phyloP scores from a whole-genome alignment of 306 rosid species.

The Ormosia semicastrata region DNA sequence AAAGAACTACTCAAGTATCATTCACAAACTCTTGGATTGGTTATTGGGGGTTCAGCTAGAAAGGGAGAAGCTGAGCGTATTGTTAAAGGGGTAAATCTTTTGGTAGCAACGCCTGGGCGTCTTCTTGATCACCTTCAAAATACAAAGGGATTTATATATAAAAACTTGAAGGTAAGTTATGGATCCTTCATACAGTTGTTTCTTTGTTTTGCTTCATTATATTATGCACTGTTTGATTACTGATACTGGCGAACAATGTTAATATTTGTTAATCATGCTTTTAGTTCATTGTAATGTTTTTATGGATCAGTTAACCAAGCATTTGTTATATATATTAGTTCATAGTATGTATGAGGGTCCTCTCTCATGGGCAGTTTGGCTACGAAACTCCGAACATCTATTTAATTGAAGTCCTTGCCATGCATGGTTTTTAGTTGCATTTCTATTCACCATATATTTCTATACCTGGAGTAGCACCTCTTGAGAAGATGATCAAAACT shows the following conservation, averaged over 20 bases:
- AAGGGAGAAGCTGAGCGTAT: slow-evolving; percentile 87
- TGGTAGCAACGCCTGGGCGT: slow-evolving; percentile 96
- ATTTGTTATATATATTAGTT: not conserved
- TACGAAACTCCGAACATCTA: not conserved
- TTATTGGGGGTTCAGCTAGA: slow-evolving; percentile 86
- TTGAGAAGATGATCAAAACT: not conserved
- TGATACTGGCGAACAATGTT: not conserved
- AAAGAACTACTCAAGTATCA: slow-evolving; percentile 86
- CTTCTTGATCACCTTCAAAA: slow-evolving; percentile 92
- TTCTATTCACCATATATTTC: not conserved
- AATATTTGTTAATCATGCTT: not conserved
- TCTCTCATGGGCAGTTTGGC: not conserved
- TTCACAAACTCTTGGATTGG: slow-evolving; percentile 83
- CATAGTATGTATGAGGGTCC: not conserved
- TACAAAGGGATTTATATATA: slow-evolving; percentile 76
- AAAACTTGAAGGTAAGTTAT: slow-evolving; percentile 64
- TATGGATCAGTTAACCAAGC: not conserved
- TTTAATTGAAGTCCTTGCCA: not conserved
- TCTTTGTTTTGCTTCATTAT: not conserved
- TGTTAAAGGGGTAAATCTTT: slow-evolving; percentile 76
- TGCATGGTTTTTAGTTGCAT: not conserved
- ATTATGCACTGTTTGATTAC: not conserved
- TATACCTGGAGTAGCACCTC: not conserved
- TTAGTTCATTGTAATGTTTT: not conserved
- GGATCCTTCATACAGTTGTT: not conserved